A percentile compares a stretch with the other conserved stretches of the same genome.
phyloP scores from a whole-genome alignment of 495 filamentous ascomycete genomes.

The Aspergillus cavernicola region DNA sequence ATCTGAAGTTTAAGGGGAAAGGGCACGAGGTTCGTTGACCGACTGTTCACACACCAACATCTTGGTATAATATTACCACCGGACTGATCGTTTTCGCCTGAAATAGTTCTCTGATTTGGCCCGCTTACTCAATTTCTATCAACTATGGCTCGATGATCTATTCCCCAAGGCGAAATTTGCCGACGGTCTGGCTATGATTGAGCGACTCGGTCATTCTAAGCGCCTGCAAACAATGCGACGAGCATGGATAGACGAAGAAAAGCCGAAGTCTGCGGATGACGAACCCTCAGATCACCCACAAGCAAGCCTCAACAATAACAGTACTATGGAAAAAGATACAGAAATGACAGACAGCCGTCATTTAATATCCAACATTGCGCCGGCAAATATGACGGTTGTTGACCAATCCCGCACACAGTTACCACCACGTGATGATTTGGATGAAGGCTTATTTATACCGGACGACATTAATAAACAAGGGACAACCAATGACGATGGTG shows the following conservation, averaged over 20 bases:
- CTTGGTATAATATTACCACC: neutral
- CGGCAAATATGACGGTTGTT: neutral
- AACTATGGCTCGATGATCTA: slow-evolving; percentile 94
- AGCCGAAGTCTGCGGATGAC: slow-evolving; percentile 18
- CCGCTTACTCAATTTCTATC: slow-evolving; percentile 83
- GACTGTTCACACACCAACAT: neutral
- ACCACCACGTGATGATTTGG: neutral
- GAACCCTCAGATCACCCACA: neutral
- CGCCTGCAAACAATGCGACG: slow-evolving; percentile 66
- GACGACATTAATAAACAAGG: slow-evolving; percentile 16
- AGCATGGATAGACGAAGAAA: slow-evolving; percentile 82
- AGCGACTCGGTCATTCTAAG: slow-evolving; percentile 86
- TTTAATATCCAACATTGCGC: neutral
- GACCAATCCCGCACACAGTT: neutral
- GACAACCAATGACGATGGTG: slow-evolving; percentile 5
- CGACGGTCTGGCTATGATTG: slow-evolving; percentile 86
- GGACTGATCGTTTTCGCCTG: neutral
- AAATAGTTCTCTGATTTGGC: slow-evolving; percentile 78
- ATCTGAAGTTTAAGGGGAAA: slow-evolving; percentile 83
- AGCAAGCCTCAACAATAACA: neutral
- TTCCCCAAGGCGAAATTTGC: slow-evolving; percentile 93
- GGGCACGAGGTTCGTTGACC: slow-evolving; percentile 71
- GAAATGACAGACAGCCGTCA: neutral
- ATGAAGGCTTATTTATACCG: slow-evolving; percentile 27
- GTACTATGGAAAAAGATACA: neutral